Evolutionary conservation across 2,329 filamentous ascomycete species (phyloP).

Genomic region (Exserohilum rostratum): DNA sequence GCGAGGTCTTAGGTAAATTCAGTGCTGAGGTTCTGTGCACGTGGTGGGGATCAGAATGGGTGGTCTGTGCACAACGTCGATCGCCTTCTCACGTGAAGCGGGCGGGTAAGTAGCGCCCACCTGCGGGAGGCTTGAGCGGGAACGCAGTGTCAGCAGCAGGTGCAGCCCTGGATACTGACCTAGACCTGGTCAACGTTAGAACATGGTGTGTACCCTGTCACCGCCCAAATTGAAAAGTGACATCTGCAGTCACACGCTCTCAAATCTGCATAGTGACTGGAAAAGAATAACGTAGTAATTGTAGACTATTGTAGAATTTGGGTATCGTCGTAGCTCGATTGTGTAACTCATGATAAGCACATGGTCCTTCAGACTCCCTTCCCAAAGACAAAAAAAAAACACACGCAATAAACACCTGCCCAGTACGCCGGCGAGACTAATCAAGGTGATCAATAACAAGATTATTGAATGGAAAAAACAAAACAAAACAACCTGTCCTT

Average conservation of each 20-base stretch:
- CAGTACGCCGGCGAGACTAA: slow-evolving; percentile 9
- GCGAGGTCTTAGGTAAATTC: neutral
- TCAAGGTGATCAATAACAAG: slow-evolving; percentile 9
- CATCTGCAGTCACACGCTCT: too few species aligned
- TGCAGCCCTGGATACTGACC: neutral
- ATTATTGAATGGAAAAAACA: slow-evolving; percentile 2
- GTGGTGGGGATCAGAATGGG: slow-evolving; percentile 2
- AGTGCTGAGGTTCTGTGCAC: slow-evolving; percentile 2
- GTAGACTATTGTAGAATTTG: slow-evolving; percentile 6
- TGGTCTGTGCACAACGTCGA: slow-evolving; percentile 12
- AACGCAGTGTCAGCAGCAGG: neutral
- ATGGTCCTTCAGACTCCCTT: slow-evolving; percentile 4
- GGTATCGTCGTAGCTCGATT: slow-evolving; percentile 14
- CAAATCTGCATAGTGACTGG: too few species aligned
- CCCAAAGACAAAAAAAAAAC: neutral
- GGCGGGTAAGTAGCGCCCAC: slow-evolving; percentile 7
- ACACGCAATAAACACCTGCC: neutral
- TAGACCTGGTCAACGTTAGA: too few species aligned
- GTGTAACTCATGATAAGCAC: slow-evolving; percentile 5
- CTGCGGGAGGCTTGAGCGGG: neutral
- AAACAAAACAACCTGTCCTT: slow-evolving; percentile 1
- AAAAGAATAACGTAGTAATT: slow-evolving; percentile 1
- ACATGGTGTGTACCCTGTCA: too few species aligned
- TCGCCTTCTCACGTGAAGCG: slow-evolving; percentile 7
- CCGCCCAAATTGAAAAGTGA: neutral